phyloP scores from a whole-genome alignment of 495 filamentous ascomycete species.

The Neurospora tetrasperma region DNA sequence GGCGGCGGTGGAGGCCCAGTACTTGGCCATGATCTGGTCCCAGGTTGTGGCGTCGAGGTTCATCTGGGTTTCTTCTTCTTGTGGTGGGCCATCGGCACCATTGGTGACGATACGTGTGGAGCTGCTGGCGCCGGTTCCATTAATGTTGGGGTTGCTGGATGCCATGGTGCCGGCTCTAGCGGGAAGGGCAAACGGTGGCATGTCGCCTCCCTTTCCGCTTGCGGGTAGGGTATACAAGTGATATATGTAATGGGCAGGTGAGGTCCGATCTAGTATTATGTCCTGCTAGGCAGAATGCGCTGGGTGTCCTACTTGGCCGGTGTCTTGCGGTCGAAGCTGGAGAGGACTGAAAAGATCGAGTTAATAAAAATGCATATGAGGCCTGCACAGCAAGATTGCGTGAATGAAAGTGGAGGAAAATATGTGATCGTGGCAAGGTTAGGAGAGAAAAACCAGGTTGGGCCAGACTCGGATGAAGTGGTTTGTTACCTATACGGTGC shows the following conservation, averaged over 20 bases:
- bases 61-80: neutral
- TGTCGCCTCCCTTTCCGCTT: neutral
- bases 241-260: neutral
- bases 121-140: neutral
- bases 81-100: neutral
- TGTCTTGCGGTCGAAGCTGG: neutral
- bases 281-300: neutral
- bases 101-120: neutral
- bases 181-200: neutral
- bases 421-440: neutral
- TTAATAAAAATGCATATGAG: neutral
- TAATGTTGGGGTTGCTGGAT: neutral
- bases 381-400: neutral
- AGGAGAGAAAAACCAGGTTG: neutral
- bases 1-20: conserved; percentile 10
- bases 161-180: neutral
- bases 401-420: neutral
- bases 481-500: neutral
- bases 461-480: neutral
- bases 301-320: neutral
- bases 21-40: conserved; percentile 22
- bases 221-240: neutral
- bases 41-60: conserved; percentile 4
- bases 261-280: neutral
- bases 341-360: neutral